Conservation (phyloP, 805 yeast genomes). For the Yarrowia osloensis region DNA sequence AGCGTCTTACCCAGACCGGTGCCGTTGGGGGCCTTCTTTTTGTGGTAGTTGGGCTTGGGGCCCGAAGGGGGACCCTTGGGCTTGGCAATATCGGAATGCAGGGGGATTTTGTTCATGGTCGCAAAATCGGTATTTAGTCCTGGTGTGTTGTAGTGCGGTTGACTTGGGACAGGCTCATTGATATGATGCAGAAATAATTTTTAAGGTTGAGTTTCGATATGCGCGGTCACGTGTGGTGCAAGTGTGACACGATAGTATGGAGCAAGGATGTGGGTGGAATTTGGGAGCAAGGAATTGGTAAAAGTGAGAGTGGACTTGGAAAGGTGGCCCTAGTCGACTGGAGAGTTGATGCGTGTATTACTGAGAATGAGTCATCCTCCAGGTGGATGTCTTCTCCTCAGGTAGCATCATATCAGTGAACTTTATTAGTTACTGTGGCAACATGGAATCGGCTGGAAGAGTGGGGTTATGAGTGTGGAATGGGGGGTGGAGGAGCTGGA, state of each 20-base stretch:
- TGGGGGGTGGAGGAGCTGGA: too few species aligned
- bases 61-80: conserved; percentile 65
- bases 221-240: conserved; percentile 21
- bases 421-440: background rate
- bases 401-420: background rate
- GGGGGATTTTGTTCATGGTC: conserved; percentile 21
- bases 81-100: conserved; percentile 27
- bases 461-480: background rate
- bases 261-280: background rate
- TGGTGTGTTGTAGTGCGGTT: background rate
- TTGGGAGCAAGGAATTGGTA: background rate
- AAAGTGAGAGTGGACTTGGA: too few species aligned
- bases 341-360: too few species aligned
- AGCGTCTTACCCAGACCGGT: conserved; percentile 86
- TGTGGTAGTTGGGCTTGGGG: conserved; percentile 86
- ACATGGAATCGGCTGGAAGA: background rate
- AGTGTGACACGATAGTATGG: background rate
- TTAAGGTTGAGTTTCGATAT: background rate
- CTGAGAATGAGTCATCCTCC: background rate
- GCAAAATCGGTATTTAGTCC: too few species aligned
- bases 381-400: too few species aligned
- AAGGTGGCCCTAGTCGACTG: too few species aligned
- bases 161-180: too few species aligned
- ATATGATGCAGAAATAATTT: conserved; percentile 11
- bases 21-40: conserved; percentile 52